A percentile compares a stretch with the other conserved stretches of the same genome.
Conservation (phyloP, 1,139 yeast species). For the Diutina pseudorugosa region DNA sequence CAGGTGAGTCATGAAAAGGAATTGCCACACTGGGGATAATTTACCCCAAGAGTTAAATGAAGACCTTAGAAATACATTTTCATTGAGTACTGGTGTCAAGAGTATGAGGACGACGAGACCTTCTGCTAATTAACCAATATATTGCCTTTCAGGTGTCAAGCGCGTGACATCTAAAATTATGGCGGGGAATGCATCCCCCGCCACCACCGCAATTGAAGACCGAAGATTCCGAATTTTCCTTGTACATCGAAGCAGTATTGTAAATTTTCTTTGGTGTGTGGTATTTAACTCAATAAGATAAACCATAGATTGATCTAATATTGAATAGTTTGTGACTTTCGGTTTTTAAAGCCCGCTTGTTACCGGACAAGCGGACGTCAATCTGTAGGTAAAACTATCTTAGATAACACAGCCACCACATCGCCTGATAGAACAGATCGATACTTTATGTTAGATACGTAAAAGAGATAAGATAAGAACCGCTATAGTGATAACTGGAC, state of each 20-base stretch:
- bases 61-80: no score
- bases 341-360: neutral
- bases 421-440: neutral
- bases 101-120: no score
- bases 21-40: neutral
- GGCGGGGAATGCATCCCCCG: neutral
- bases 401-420: neutral
- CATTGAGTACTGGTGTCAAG: no score
- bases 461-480: neutral
- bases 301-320: no score
- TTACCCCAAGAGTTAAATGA: no score
- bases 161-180: neutral
- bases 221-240: neutral
- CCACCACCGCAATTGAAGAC: neutral
- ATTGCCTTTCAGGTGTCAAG: neutral
- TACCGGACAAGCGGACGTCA: neutral
- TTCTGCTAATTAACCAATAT: neutral
- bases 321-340: neutral
- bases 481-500: no score
- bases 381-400: neutral
- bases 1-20: neutral
- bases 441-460: neutral
- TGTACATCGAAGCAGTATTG: no score
- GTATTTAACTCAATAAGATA: no score
- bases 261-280: no score